Evolutionary conservation across 2,329 filamentous ascomycete species (phyloP).

Genomic region (Pseudogymnoascus sp.): DNA sequence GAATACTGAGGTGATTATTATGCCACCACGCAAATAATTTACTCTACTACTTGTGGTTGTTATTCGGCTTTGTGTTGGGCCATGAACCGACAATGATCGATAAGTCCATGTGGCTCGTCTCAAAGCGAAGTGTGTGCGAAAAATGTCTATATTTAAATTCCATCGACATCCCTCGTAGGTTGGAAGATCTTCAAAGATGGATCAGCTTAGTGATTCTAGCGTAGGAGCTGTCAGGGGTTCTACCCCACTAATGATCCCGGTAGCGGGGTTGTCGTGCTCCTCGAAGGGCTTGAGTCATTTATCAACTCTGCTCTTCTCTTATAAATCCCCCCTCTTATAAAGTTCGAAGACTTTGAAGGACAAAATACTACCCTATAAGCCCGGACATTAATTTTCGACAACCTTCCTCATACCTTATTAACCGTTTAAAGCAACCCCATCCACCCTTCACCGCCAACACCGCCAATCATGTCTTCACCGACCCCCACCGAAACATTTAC

Average conservation of each 20-base stretch:
- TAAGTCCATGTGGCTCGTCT: no score
- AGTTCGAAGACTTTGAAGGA: not conserved
- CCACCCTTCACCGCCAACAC: not conserved
- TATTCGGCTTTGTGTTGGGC: no score
- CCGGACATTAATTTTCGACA: not conserved
- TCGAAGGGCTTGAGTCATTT: not conserved
- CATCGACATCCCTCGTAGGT: no score
- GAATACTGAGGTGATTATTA: no score
- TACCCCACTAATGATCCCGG: not conserved
- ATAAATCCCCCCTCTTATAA: not conserved
- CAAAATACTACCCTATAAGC: not conserved
- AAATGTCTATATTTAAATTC: no score
- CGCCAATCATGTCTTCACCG: not conserved
- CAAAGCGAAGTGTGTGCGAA: no score
- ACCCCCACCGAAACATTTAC: not conserved
- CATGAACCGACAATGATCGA: no score
- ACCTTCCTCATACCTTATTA: not conserved
- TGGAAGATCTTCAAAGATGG: no score
- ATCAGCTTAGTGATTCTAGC: no score
- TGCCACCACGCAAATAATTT: no score
- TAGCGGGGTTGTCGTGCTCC: not conserved
- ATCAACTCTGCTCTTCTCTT: no score
- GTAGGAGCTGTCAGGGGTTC: not conserved
- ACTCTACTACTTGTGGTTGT: no score
- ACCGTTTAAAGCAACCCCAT: not conserved